Evolutionary conservation across 106 monocot species (phyloP), one percentile per base, ranked within the genome.

Genomic region (Xerophyta viscosa): DNA sequence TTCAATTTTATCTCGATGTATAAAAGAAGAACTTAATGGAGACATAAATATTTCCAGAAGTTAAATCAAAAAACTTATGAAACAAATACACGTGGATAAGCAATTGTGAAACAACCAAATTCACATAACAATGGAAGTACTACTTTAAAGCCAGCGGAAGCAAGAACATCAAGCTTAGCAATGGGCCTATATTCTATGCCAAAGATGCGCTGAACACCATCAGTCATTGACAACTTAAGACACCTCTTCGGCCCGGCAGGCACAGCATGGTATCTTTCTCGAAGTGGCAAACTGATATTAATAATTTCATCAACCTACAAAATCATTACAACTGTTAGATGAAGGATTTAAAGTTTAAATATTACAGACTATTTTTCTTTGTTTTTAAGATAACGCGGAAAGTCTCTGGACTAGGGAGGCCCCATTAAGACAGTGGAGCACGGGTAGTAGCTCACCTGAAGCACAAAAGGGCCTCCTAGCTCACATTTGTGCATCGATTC

Each of bases 101-200:
- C n/a, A n/a, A n/a, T n/a, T n/a, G n/a, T n/a, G n/a, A 36, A 36
- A 36, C 33, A 36, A 36, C 33, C 33, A 36, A 5, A 36, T 36
- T 36, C 11, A 36, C 7, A 36, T 11, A 36, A n/a, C n/a, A n/a
- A n/a, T n/a, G n/a, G n/a, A 18, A 11, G 11, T 3, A 18, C 21
- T 43, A 98, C 96, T 89, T 98, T 98, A 18, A 89, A 47, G 39
- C 96, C 96, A 50, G 89, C 66, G 57, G 78, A 76, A 54, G 76
- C 78, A 62, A 85, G 72, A 77, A 79, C 82, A 47, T 82, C 59
- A 31, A 98, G 61, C 25, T 86, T 76, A 56, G 46, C 74, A 42
- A 98, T 74, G 5, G 89, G 77, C 43, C 89, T 72, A 55, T 98
- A 98, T 65, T 98, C 96, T 65, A 89, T 86, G 20, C 81, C 89